phyloP scores from a whole-genome alignment of 768 basidiomycete genomes.

The Asterophora lycoperdoides region DNA sequence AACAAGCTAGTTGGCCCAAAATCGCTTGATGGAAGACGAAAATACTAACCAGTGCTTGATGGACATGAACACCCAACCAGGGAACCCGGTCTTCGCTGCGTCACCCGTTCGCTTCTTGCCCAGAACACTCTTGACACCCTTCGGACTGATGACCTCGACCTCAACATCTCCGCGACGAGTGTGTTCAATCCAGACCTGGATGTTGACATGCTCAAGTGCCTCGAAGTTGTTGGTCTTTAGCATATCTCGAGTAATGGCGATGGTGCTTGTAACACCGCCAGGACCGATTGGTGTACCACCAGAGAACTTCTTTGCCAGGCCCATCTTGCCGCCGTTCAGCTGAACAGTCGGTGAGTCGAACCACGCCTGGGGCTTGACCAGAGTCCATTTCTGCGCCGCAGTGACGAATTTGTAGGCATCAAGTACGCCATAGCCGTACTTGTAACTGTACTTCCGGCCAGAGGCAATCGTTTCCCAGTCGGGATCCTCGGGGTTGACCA shows the following conservation, averaged over 20 bases:
- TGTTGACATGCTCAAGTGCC: slow-evolving; percentile 84
- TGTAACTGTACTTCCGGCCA: slow-evolving; percentile 71
- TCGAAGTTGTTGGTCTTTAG: slow-evolving; percentile 77
- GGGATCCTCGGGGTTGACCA: slow-evolving; percentile 82
- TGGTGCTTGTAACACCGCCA: slow-evolving; percentile 62
- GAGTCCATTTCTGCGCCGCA: slow-evolving; percentile 74
- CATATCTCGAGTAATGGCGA: slow-evolving; percentile 64
- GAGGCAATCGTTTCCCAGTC: slow-evolving; percentile 85
- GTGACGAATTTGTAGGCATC: slow-evolving; percentile 81
- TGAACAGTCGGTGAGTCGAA: slow-evolving; percentile 69
- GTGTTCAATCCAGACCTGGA: slow-evolving; percentile 91
- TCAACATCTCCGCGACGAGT: slow-evolving; percentile 86
- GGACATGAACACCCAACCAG: slow-evolving; percentile 95
- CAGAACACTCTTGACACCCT: slow-evolving; percentile 79
- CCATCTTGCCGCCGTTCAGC: slow-evolving; percentile 56
- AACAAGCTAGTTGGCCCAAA: slow-evolving; percentile 11
- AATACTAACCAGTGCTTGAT: slow-evolving; percentile 89
- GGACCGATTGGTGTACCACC: slow-evolving; percentile 64
- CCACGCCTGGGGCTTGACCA: slow-evolving; percentile 95
- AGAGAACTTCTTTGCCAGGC: slow-evolving; percentile 43
- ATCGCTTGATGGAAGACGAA: slow-evolving; percentile 7
- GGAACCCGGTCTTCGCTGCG: slow-evolving; percentile 60
- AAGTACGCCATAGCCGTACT: slow-evolving; percentile 91
- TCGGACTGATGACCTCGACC: slow-evolving; percentile 83
- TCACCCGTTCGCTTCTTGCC: slow-evolving; percentile 70